Conservation (phyloP, 768 basidiomycete genomes). For the Leccinum variicolor region DNA sequence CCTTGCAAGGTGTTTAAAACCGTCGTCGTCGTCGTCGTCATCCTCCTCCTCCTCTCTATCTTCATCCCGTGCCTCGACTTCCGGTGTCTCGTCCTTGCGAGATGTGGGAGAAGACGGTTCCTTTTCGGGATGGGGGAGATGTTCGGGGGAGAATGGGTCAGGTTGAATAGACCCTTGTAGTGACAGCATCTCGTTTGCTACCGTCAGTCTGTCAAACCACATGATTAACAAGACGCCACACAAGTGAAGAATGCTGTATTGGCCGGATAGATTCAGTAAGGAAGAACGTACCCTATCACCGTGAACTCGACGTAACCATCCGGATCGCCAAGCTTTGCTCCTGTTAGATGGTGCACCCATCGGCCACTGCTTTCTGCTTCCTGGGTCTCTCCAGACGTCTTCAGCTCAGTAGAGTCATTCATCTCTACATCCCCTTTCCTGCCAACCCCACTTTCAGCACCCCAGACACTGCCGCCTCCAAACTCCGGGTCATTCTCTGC, state of each 20-base stretch:
- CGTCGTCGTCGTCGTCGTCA: constrained; percentile 30
- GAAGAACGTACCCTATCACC: constrained; percentile 63
- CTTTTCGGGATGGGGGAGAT: constrained; percentile 36
- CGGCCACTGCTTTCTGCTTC: constrained; percentile 55
- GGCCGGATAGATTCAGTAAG: not conserved
- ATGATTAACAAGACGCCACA: constrained; percentile 2
- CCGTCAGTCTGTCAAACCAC: constrained; percentile 56
- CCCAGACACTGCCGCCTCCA: constrained; percentile 36
- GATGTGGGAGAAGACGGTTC: constrained; percentile 1
- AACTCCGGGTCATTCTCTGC: constrained; percentile 79
- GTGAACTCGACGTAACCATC: constrained; percentile 75
- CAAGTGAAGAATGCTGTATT: not conserved
- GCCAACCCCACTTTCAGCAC: constrained; percentile 14
- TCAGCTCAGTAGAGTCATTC: not conserved
- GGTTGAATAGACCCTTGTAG: constrained; percentile 78
- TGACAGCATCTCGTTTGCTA: constrained; percentile 93
- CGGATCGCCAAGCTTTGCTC: constrained; percentile 62
- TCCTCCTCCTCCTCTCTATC: constrained; percentile 8
- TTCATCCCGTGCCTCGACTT: constrained; percentile 15
- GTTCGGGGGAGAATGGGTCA: constrained; percentile 68
- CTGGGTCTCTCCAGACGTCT: constrained; percentile 20
- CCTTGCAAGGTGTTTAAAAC: constrained; percentile 30
- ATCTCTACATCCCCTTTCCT: constrained; percentile 11
- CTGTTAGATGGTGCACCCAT: constrained; percentile 77
- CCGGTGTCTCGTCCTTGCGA: constrained; percentile 12